Base-by-base conservation (phyloP, 2,329 filamentous ascomycete species). In the Dactylellina parvicollis region DNA sequence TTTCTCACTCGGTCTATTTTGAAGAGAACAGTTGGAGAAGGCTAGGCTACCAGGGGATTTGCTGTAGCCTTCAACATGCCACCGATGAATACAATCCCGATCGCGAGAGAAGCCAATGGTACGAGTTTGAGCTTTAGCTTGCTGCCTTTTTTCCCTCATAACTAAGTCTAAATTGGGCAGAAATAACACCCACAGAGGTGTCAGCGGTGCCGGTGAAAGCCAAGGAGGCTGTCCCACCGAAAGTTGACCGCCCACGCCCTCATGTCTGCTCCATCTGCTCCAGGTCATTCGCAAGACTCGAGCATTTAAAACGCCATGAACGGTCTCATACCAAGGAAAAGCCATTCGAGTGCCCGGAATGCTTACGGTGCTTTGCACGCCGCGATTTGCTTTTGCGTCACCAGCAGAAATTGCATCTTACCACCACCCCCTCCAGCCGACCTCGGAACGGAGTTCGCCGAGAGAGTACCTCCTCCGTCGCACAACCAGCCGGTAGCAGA, bases 261-360 rank as follows among this genome's bases (percentile, higher is more conserved):
- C 95, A 99, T 82, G 89, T 96, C 73, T 99, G 95, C 83, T 88
- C 85, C 40, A 98, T 93, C 50, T 99, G 95, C 81, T 87, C 89
- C 78, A 89, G 95, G 76, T 96, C 92, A 30, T 99, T 99, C 81
- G 95, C 95, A 69, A 89, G 95, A 74, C 84, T 99, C 78, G 95
- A 99, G 83, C 95, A 99, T 81, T 84, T 99, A 77, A 99, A 99
- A 83, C 90, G 95, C 74, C 95, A 99, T 82, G 95, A 98, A 83
- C 88, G 95, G 75, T 96, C 92, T n/a, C 93, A 97, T 80, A 97
- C 93, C 46, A 97, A 99, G 81, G 93, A 99, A 83, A 99, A 99
- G 84, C 95, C 95, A 0, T 99, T 99, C 78, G 92, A 97, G 82
- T 99, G 95, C 79, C 92, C 92, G 26, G 92, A 98, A 81, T 99